A percentile compares a stretch with the other conserved stretches of the same genome.
Conservation (phyloP, 192 early-diverging fungal species). For the Entophlyctis luteolus region DNA sequence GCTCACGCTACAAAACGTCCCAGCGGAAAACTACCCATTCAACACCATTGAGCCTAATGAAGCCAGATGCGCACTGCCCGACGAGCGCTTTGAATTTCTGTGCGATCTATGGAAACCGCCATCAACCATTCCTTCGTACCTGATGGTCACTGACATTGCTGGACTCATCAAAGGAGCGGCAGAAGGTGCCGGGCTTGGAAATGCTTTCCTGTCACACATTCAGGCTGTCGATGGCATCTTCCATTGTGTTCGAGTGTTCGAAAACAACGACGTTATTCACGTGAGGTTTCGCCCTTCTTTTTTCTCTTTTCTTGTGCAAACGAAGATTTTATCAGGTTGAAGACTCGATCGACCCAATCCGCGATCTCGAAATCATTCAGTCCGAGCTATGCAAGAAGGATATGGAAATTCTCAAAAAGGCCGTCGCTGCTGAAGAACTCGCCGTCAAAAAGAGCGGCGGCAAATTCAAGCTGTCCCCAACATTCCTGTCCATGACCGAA, state of each 20-base stretch:
- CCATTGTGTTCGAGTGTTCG: conserved; percentile 63
- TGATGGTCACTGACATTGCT: conserved; percentile 93
- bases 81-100: conserved; percentile 78
- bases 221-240: conserved; percentile 46
- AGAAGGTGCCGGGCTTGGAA: conserved; percentile 58
- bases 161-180: conserved; percentile 74
- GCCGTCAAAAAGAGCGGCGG: conserved; percentile 45
- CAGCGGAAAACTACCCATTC: not conserved
- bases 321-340: conserved; percentile 75
- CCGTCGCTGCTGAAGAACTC: conserved; percentile 37
- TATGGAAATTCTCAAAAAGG: conserved; percentile 72
- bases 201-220: conserved; percentile 91
- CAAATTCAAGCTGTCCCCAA: conserved; percentile 41
- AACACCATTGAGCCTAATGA: conserved; percentile 79
- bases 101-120: conserved; percentile 53
- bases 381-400: conserved; percentile 93
- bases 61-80: conserved; percentile 83
- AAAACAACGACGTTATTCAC: conserved; percentile 79
- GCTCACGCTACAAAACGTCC: conserved; percentile 25
- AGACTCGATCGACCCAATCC: conserved; percentile 66
- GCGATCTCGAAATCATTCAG: conserved; percentile 93
- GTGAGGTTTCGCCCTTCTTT: too few species aligned
- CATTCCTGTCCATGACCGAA: conserved; percentile 47
- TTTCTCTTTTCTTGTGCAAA: conserved; percentile 47
- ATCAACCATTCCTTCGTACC: conserved; percentile 57